These are phyloP conservation scores for Epicoccum sorghinum DNA, from an alignment of 2,329 filamentous ascomycete species.

Conservation along the genomic window DNA sequence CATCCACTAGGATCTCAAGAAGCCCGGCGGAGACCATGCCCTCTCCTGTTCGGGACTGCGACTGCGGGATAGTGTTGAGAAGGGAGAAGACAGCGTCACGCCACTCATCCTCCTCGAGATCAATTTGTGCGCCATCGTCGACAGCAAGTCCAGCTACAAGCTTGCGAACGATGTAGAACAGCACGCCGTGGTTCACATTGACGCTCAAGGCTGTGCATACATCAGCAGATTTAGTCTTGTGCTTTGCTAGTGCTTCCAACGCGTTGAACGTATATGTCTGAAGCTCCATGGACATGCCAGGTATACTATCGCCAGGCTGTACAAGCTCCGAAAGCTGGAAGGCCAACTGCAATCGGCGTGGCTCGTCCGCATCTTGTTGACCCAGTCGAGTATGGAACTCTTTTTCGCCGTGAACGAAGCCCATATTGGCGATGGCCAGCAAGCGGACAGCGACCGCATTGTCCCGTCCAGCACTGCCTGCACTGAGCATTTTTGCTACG, in stretches of 20 bases:
- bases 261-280: constrained; percentile 83
- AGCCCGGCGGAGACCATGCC: constrained; percentile 89
- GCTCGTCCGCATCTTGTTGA: constrained; percentile 87
- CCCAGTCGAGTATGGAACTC: constrained; percentile 87
- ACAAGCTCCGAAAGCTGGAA: constrained; percentile 93
- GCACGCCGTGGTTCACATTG: constrained; percentile 92
- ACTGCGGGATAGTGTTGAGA: constrained; percentile 77
- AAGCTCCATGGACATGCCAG: constrained; percentile 72
- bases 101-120: constrained; percentile 82
- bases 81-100: constrained; percentile 88
- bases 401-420: constrained; percentile 83
- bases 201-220: constrained; percentile 90
- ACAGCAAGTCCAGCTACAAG: constrained; percentile 78
- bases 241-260: constrained; percentile 83
- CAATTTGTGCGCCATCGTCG: constrained; percentile 59
- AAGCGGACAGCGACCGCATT: constrained; percentile 80
- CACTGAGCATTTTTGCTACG: constrained; percentile 78
- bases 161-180: constrained; percentile 91
- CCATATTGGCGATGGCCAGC: constrained; percentile 86
- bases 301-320: constrained; percentile 74
- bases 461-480: constrained; percentile 70
- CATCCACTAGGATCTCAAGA: constrained; percentile 87
- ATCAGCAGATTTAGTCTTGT: constrained; percentile 77
- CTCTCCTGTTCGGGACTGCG: constrained; percentile 73
- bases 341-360: constrained; percentile 83